Evolutionary conservation across 2,329 filamentous ascomycete species (phyloP).

Genomic region (Claviceps monticola): DNA sequence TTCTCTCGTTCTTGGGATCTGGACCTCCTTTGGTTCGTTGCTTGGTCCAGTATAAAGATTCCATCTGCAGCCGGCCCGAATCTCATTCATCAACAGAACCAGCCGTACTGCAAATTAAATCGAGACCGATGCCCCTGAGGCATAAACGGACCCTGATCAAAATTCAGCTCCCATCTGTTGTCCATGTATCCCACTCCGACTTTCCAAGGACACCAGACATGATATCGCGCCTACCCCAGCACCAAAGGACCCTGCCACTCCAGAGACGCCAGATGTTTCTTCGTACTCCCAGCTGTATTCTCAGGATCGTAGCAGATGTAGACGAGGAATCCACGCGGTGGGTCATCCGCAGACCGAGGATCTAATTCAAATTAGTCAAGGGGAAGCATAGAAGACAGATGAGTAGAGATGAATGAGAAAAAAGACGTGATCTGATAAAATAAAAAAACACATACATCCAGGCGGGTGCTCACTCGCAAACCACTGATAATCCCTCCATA

Average conservation of each 20-base stretch:
- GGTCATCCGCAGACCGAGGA: slow-evolving; percentile 11
- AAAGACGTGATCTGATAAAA: background rate
- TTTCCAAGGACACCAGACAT: too few species aligned
- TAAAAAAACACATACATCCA: slow-evolving; percentile 15
- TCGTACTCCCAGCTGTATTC: slow-evolving; percentile 15
- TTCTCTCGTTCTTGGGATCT: too few species aligned
- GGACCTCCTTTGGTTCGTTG: too few species aligned
- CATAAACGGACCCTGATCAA: too few species aligned
- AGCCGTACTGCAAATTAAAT: too few species aligned
- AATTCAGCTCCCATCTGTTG: too few species aligned
- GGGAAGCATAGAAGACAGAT: too few species aligned
- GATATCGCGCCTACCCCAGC: slow-evolving; percentile 6
- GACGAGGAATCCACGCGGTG: slow-evolving; percentile 20
- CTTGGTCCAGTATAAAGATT: too few species aligned
- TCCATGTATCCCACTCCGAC: too few species aligned
- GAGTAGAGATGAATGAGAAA: background rate
- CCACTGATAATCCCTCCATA: slow-evolving; percentile 17
- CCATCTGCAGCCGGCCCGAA: too few species aligned
- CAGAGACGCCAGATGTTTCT: slow-evolving; percentile 11
- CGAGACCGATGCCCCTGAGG: too few species aligned
- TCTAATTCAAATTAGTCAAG: slow-evolving; percentile 7
- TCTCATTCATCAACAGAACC: too few species aligned
- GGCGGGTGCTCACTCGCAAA: slow-evolving; percentile 7
- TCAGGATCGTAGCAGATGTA: slow-evolving; percentile 19
- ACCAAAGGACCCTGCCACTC: slow-evolving; percentile 15